Evolutionary conservation across 1,139 yeast species (phyloP).

Genomic region (Oligophagozyma castellii): DNA sequence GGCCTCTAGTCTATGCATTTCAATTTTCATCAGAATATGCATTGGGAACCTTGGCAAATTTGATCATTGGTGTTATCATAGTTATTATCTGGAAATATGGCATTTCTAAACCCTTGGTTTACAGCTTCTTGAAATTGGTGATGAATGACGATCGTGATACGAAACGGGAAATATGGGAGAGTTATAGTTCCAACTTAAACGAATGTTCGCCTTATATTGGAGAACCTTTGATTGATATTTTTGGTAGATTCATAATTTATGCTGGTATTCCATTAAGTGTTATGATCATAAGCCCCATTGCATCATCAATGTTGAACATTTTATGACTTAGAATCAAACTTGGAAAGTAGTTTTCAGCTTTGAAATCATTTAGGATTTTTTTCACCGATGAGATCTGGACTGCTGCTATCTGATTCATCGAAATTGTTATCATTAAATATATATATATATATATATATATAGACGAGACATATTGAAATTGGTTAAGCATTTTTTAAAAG

Average conservation of each 20-base stretch:
- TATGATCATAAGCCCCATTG: conserved; percentile 15
- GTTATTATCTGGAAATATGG: conserved; percentile 21
- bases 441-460: too few relatives aligned
- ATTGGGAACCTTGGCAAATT: conserved; percentile 5
- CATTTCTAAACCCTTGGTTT: conserved; percentile 18
- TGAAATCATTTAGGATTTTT: too few relatives aligned
- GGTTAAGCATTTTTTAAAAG: too few relatives aligned
- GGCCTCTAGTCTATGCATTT: conserved; percentile 1
- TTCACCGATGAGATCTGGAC: too few relatives aligned
- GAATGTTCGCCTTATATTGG: conserved; percentile 13
- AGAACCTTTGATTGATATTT: conserved; percentile 17
- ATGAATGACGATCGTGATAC: conserved; percentile 15
- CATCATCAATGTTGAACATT: conserved; percentile 2
- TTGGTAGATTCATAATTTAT: conserved; percentile 21
- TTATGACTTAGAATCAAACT: too few relatives aligned
- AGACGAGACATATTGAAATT: too few relatives aligned
- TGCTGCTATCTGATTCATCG: too few relatives aligned
- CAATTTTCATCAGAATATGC: not conserved
- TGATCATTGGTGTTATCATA: conserved; percentile 16
- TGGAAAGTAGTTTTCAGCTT: too few relatives aligned
- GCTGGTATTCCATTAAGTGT: conserved; percentile 22
- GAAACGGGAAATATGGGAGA: conserved; percentile 3
- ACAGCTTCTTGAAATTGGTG: conserved; percentile 9
- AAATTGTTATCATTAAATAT: too few relatives aligned
- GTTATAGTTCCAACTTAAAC: conserved; percentile 2